A percentile compares a stretch with the other conserved stretches of the same genome.
Evolutionary conservation across 495 filamentous ascomycete species (phyloP).

Genomic region (Penicillium goetzii): DNA sequence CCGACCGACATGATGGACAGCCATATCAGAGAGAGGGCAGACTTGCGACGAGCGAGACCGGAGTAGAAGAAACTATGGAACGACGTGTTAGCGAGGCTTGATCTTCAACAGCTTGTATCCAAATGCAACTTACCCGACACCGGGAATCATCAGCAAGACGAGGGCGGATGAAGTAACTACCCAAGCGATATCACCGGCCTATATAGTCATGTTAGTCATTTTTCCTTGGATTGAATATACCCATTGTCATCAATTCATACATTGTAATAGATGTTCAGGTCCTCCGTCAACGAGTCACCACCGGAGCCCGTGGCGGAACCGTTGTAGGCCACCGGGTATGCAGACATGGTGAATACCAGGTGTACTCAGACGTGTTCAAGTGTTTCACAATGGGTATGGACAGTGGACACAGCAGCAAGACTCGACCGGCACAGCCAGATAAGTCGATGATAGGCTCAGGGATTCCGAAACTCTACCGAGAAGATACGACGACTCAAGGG

Average conservation of each 20-base stretch:
- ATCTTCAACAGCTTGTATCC: background rate
- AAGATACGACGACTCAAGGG: background rate
- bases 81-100: conserved; percentile 8
- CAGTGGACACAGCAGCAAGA: background rate
- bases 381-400: conserved; percentile 1
- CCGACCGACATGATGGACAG: conserved; percentile 94
- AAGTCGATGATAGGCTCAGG: conserved; percentile 3
- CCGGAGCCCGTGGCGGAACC: conserved; percentile 62
- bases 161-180: conserved; percentile 85
- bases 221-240: background rate
- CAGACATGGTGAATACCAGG: conserved; percentile 38
- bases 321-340: conserved; percentile 61
- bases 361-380: conserved; percentile 1
- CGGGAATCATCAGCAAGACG: conserved; percentile 97
- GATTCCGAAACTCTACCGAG: conserved; percentile 2
- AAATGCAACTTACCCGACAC: conserved; percentile 67
- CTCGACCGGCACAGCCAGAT: background rate
- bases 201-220: conserved; percentile 22
- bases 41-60: conserved; percentile 94
- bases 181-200: conserved; percentile 92
- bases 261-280: conserved; percentile 84
- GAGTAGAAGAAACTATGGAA: conserved; percentile 88
- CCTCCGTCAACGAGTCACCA: conserved; percentile 71
- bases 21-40: conserved; percentile 92
- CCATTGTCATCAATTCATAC: conserved; percentile 45